phyloP scores from a whole-genome alignment of 225 moss, liverwort and hornwort genomes.

The Sphagnum tenellum region DNA sequence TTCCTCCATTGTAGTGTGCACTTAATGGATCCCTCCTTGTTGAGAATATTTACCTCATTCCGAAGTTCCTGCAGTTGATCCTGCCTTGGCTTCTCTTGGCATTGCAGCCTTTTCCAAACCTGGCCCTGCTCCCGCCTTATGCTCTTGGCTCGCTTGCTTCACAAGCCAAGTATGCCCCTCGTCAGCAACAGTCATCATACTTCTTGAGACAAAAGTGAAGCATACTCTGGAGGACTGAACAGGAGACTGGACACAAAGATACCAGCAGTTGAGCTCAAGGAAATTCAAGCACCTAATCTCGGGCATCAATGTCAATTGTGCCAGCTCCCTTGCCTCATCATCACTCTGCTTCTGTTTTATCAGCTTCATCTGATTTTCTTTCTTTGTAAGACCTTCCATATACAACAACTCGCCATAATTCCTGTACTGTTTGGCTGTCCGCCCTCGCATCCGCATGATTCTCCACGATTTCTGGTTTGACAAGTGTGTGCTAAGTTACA shows the following conservation, averaged over 20 bases:
- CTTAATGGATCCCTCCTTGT: background rate
- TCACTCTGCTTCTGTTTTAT: constrained; percentile 56
- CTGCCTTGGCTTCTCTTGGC: constrained; percentile 56
- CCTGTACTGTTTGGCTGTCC: constrained; percentile 71
- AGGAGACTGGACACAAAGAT: no score
- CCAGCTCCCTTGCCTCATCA: constrained; percentile 65
- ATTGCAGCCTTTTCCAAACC: constrained; percentile 77
- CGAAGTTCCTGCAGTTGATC: constrained; percentile 80
- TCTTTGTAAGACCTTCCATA: constrained; percentile 59
- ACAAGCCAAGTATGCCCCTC: constrained; percentile 21
- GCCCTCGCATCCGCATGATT: constrained; percentile 81
- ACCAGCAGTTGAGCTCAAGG: background rate
- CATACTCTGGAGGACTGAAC: no score
- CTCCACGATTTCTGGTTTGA: constrained; percentile 68
- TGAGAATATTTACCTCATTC: constrained; percentile 49
- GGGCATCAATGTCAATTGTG: constrained; percentile 64
- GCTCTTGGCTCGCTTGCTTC: constrained; percentile 84
- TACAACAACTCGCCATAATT: constrained; percentile 93
- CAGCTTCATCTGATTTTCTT: constrained; percentile 50
- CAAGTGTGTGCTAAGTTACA: no score
- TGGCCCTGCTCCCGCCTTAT: constrained; percentile 52
- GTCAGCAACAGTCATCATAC: background rate
- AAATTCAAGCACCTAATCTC: constrained; percentile 54
- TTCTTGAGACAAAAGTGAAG: no score
- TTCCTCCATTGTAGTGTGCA: background rate